phyloP scores from a whole-genome alignment of 2,329 filamentous ascomycete genomes.

The Apiospora sp. region DNA sequence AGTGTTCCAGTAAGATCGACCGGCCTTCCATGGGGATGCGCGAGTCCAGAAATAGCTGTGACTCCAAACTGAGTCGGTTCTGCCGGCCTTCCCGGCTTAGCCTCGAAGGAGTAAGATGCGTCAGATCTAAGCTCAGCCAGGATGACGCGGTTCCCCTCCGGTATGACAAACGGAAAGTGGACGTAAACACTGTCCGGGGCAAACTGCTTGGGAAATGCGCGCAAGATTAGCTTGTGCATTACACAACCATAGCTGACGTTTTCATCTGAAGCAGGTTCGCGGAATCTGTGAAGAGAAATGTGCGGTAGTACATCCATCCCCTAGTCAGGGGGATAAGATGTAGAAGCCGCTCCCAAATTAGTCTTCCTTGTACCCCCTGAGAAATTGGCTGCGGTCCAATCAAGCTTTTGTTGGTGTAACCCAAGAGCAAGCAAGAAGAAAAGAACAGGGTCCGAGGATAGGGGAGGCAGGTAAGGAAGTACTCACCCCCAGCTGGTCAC shows the following conservation, averaged over 20 bases:
- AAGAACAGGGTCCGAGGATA: not conserved
- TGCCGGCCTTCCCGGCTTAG: not conserved
- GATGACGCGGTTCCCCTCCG: constrained; percentile 9
- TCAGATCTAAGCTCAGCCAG: constrained; percentile 1
- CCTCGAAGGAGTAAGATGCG: not conserved
- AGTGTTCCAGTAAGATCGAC: not conserved
- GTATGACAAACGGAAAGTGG: constrained; percentile 16
- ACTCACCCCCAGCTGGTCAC: constrained; percentile 21
- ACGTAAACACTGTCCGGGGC: constrained; percentile 48
- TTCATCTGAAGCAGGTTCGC: constrained; percentile 59
- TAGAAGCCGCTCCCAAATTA: not conserved
- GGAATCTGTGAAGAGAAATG: not conserved
- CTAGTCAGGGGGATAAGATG: not conserved
- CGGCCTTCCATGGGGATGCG: not conserved
- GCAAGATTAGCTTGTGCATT: constrained; percentile 55
- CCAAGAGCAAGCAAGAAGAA: too few relatives aligned
- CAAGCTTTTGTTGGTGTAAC: not conserved
- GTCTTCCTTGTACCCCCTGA: not conserved
- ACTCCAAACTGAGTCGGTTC: too few relatives aligned
- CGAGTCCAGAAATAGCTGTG: too few relatives aligned
- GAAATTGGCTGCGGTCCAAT: not conserved
- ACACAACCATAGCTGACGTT: constrained; percentile 54
- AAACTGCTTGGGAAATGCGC: constrained; percentile 55
- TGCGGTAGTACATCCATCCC: not conserved
- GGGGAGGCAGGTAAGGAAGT: not conserved